Evolutionary conservation across 1,139 yeast genomes (phyloP).

Genomic region (Debaryomyces psychrophilus): DNA sequence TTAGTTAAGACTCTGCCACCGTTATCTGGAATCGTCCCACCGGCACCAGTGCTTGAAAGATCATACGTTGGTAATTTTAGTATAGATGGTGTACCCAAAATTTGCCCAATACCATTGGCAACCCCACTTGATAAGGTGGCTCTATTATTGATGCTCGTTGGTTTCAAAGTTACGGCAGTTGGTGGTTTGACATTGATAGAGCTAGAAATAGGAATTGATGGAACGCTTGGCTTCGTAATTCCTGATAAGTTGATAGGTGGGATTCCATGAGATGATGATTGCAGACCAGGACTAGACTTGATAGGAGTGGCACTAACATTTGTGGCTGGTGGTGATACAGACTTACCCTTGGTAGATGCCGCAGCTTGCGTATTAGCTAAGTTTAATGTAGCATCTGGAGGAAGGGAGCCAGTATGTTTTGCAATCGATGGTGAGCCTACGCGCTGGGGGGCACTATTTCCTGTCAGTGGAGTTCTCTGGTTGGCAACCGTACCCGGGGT

Average conservation of each 20-base stretch:
- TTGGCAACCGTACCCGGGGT: conserved; percentile 9
- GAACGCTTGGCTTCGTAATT: conserved; percentile 66
- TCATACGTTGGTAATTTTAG: conserved; percentile 81
- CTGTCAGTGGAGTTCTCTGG: conserved; percentile 2
- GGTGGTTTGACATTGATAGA: conserved; percentile 58
- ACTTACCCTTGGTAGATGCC: conserved; percentile 10
- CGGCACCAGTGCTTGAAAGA: conserved; percentile 51
- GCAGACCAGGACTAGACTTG: conserved; percentile 11
- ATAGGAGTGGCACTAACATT: conserved; percentile 12
- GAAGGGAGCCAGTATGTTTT: conserved; percentile 8
- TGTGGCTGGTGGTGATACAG: conserved; percentile 15
- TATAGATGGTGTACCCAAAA: conserved; percentile 73
- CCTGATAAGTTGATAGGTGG: conserved; percentile 36
- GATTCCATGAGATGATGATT: conserved; percentile 14
- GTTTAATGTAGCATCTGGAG: conserved; percentile 8
- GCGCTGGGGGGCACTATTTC: neutral
- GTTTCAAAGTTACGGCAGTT: conserved; percentile 42
- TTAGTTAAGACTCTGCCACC: conserved; percentile 86
- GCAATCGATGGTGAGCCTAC: conserved; percentile 6
- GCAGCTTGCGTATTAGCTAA: conserved; percentile 7
- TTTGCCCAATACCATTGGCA: conserved; percentile 62
- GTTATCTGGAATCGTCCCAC: conserved; percentile 42
- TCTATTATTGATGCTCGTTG: conserved; percentile 48
- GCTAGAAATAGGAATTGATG: conserved; percentile 73
- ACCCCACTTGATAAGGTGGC: conserved; percentile 89